phyloP scores from a whole-genome alignment of 768 basidiomycete genomes.

The Hemileccinum impolitum region DNA sequence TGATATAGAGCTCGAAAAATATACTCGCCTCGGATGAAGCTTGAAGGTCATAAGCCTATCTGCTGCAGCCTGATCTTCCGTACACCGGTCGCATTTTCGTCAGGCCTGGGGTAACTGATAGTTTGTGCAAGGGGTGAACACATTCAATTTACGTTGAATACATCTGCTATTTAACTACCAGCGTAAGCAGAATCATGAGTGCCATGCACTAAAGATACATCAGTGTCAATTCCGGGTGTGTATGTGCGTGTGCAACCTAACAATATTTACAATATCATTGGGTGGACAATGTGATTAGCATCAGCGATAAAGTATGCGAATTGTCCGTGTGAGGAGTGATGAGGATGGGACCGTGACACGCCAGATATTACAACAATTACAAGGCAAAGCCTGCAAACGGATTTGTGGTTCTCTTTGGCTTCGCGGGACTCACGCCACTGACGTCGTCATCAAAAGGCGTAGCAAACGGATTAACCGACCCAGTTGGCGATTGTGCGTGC shows the following conservation, averaged over 20 bases:
- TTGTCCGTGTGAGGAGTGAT: background rate
- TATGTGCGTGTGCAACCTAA: slow-evolving; percentile 9
- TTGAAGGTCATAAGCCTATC: too few species aligned
- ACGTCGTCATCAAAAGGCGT: slow-evolving; percentile 81
- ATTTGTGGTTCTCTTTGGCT: slow-evolving; percentile 49
- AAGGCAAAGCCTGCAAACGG: slow-evolving; percentile 43
- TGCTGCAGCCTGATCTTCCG: too few species aligned
- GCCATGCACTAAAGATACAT: slow-evolving; percentile 28
- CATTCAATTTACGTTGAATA: background rate
- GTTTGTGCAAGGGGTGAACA: too few species aligned
- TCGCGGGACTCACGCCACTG: slow-evolving; percentile 27
- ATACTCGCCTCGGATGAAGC: too few species aligned
- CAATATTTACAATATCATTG: slow-evolving; percentile 1
- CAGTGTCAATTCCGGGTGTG: slow-evolving; percentile 1
- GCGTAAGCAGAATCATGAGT: slow-evolving; percentile 1
- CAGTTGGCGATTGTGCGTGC: slow-evolving; percentile 38
- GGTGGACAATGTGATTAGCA: slow-evolving; percentile 11
- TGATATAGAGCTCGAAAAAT: too few species aligned
- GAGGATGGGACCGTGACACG: background rate
- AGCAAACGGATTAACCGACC: slow-evolving; percentile 52
- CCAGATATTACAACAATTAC: slow-evolving; percentile 13
- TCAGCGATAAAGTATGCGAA: slow-evolving; percentile 13
- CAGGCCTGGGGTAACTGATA: too few species aligned
- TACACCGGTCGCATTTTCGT: too few species aligned
- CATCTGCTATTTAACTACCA: slow-evolving; percentile 6